Evolutionary conservation across 2,329 filamentous ascomycete genomes (phyloP).

Genomic region (Thielaviopsis ethacetica): DNA sequence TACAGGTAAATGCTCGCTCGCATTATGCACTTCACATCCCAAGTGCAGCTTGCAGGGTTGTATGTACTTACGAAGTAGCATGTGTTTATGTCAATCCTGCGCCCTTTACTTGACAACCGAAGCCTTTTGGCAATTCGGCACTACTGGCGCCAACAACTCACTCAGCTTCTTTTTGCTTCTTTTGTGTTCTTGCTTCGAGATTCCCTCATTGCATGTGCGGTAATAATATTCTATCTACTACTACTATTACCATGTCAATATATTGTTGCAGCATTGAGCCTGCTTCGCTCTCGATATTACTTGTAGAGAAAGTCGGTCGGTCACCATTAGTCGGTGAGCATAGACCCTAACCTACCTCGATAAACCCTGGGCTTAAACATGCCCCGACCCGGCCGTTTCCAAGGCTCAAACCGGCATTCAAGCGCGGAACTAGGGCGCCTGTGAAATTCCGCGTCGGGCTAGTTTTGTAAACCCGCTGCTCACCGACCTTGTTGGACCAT

Average conservation of each 20-base stretch:
- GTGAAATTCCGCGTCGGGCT: not conserved
- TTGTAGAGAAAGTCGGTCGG: not conserved
- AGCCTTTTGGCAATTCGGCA: not conserved
- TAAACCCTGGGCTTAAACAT: not conserved
- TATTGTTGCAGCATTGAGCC: not conserved
- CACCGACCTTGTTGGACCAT: not conserved
- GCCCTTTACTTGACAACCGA: slow-evolving; percentile 8
- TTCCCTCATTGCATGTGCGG: too few species aligned
- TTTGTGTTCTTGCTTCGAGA: too few species aligned
- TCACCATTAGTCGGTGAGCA: not conserved
- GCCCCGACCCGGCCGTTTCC: not conserved
- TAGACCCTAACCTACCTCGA: not conserved
- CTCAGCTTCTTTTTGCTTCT: not conserved
- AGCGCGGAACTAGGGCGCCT: not conserved
- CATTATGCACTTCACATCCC: too few species aligned
- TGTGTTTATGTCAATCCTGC: slow-evolving; percentile 2
- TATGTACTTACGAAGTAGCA: not conserved
- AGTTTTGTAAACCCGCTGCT: not conserved
- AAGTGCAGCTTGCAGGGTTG: not conserved
- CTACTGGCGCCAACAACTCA: not conserved
- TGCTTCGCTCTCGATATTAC: too few species aligned
- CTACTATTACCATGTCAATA: too few species aligned
- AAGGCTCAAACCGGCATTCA: not conserved
- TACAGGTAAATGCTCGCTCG: not conserved
- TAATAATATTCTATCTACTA: too few species aligned